Evolutionary conservation across 441 rosid genomes (phyloP).

Genomic region (Isatis lusitanica): DNA sequence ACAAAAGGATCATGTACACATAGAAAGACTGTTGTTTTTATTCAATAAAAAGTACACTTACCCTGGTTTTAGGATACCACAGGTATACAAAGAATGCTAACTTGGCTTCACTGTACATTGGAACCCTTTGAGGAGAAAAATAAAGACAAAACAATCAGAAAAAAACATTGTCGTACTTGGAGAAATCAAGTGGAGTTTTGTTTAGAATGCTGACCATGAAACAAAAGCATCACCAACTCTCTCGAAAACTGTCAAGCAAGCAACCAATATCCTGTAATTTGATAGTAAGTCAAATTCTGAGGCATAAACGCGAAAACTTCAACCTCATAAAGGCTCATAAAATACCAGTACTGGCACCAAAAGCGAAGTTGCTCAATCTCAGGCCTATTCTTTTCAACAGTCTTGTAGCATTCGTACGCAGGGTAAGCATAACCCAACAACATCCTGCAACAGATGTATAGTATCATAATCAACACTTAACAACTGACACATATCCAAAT

Average conservation of each 20-base stretch:
- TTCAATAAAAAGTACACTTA: too few species aligned
- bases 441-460: slow-evolving; percentile 53
- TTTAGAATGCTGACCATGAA: slow-evolving; percentile 54
- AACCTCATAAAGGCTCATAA: not conserved
- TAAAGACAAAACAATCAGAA: not conserved
- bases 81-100: slow-evolving; percentile 65
- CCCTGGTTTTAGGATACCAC: slow-evolving; percentile 65
- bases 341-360: slow-evolving; percentile 98
- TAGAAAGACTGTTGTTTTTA: too few species aligned
- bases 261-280: slow-evolving; percentile 84
- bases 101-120: slow-evolving; percentile 48
- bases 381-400: slow-evolving; percentile 88
- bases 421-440: slow-evolving; percentile 94
- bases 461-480: too few species aligned
- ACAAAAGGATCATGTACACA: not conserved
- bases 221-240: slow-evolving; percentile 77
- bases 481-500: not conserved
- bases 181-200: not conserved
- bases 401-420: slow-evolving; percentile 93
- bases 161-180: not conserved
- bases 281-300: slow-evolving; percentile 4
- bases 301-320: not conserved
- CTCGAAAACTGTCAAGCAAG: slow-evolving; percentile 76
- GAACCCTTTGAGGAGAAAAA: slow-evolving; percentile 38
- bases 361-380: slow-evolving; percentile 94